Conservation (phyloP, 2,329 filamentous ascomycete genomes). For the Scytalidium lignicola region DNA sequence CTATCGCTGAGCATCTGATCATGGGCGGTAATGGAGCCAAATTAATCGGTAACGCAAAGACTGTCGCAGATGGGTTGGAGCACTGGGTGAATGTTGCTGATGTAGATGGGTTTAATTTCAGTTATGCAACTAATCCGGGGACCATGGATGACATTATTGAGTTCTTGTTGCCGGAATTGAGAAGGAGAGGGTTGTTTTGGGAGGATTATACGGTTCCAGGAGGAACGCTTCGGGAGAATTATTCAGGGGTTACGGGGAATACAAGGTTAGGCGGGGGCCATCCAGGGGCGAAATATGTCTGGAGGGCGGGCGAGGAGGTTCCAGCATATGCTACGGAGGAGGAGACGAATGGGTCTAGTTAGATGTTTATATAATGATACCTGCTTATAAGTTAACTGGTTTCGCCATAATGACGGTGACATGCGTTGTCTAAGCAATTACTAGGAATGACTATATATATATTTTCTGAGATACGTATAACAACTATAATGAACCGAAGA, state of each 20-base stretch:
- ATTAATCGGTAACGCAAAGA: constrained; percentile 43
- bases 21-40: constrained; percentile 62
- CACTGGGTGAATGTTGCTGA: constrained; percentile 62
- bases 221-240: constrained; percentile 34
- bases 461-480: too few relatives aligned
- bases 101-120: constrained; percentile 69
- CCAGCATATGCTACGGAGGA: constrained; percentile 23
- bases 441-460: too few relatives aligned
- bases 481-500: too few relatives aligned
- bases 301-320: constrained; percentile 28
- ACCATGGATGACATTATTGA: constrained; percentile 64
- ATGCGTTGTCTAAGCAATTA: too few relatives aligned
- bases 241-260: constrained; percentile 28
- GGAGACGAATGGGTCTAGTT: not conserved
- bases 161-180: constrained; percentile 57
- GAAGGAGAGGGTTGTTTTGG: constrained; percentile 52
- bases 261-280: constrained; percentile 29
- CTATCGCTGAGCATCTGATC: constrained; percentile 55
- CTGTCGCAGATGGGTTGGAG: constrained; percentile 63
- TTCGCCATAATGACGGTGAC: too few relatives aligned
- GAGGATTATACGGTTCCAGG: constrained; percentile 35
- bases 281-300: constrained; percentile 31
- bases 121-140: constrained; percentile 58
- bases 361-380: not conserved
- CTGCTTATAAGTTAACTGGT: not conserved